These are phyloP conservation scores for Boletellus deceptivus DNA, from an alignment of 1,284 basidiomycete genomes.

Conservation along the genomic window DNA sequence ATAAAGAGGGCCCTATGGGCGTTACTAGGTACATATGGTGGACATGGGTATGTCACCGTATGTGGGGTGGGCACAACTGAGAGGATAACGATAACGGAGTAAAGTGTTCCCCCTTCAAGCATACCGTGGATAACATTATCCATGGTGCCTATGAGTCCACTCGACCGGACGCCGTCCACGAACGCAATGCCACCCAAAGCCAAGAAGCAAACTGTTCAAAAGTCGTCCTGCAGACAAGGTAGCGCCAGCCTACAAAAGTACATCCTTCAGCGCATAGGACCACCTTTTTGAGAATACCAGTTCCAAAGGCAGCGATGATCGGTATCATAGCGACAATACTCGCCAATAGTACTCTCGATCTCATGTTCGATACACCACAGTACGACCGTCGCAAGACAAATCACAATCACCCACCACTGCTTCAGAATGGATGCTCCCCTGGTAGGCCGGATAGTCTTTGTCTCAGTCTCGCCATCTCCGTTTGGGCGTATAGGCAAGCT, in stretches of 20 bases:
- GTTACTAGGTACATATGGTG: no score
- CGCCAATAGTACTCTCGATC: conserved; percentile 80
- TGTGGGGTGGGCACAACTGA: no score
- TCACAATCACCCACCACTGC: conserved; percentile 89
- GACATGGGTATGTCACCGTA: no score
- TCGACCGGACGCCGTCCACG: no score
- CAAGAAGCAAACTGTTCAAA: conserved; percentile 94
- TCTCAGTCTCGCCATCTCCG: conserved; percentile 78
- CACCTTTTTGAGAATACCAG: conserved; percentile 92
- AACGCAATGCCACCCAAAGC: no score
- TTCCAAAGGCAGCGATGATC: conserved; percentile 92
- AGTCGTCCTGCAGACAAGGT: conserved; percentile 63
- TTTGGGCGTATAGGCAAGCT: conserved; percentile 64
- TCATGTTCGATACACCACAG: conserved; percentile 91
- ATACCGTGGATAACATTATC: no score
- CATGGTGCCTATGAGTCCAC: no score
- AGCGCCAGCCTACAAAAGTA: not conserved
- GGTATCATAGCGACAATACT: conserved; percentile 96
- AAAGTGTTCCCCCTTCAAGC: no score
- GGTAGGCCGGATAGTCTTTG: conserved; percentile 79
- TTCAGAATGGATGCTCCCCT: conserved; percentile 78
- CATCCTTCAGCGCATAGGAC: not conserved
- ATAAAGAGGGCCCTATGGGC: no score
- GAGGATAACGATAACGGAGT: no score
- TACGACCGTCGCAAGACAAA: conserved; percentile 84